Percentiles rank a stretch among this genome's conserved stretches.
These are phyloP conservation scores for Trichoderma atroviride DNA, from an alignment of 2,329 filamentous ascomycete species.

Conservation along the genomic window DNA sequence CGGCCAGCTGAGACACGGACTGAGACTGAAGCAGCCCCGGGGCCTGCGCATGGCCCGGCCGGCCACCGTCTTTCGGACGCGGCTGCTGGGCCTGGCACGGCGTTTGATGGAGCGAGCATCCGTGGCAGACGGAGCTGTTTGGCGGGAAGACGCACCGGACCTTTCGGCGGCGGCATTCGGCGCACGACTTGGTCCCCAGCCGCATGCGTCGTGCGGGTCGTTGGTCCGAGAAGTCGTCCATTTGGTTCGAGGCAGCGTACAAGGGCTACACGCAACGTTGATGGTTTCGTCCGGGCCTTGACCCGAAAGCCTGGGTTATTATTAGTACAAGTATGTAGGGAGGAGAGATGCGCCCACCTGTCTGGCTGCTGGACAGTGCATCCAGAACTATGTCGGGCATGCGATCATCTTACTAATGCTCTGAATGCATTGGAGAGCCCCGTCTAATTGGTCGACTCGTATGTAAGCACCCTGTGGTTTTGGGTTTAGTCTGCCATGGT, in stretches of 20 bases:
- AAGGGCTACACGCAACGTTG: background rate
- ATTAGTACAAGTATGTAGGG: background rate
- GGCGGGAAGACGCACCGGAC: slow-evolving; percentile 49
- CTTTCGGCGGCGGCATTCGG: slow-evolving; percentile 52
- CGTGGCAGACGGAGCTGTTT: slow-evolving; percentile 45
- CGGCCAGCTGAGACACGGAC: background rate
- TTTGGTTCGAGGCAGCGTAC: background rate
- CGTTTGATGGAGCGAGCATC: slow-evolving; percentile 48
- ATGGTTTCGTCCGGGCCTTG: background rate
- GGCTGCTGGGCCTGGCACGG: slow-evolving; percentile 49
- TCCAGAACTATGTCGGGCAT: background rate
- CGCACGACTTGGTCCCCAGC: slow-evolving; percentile 40
- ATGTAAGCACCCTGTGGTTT: background rate
- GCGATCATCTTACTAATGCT: slow-evolving; percentile 11
- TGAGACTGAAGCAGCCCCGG: background rate
- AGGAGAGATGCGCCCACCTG: background rate
- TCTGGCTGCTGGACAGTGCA: background rate
- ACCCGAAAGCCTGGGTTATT: background rate
- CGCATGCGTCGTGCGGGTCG: slow-evolving; percentile 36
- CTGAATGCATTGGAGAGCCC: background rate
- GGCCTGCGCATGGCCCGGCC: background rate
- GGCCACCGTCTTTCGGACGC: slow-evolving; percentile 13
- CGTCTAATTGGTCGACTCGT: background rate
- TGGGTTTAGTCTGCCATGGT: background rate
- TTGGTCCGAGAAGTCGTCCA: slow-evolving; percentile 20